These are phyloP conservation scores for Tilletia setariae DNA, from an alignment of 1,284 basidiomycete species.

Conservation along the genomic window DNA sequence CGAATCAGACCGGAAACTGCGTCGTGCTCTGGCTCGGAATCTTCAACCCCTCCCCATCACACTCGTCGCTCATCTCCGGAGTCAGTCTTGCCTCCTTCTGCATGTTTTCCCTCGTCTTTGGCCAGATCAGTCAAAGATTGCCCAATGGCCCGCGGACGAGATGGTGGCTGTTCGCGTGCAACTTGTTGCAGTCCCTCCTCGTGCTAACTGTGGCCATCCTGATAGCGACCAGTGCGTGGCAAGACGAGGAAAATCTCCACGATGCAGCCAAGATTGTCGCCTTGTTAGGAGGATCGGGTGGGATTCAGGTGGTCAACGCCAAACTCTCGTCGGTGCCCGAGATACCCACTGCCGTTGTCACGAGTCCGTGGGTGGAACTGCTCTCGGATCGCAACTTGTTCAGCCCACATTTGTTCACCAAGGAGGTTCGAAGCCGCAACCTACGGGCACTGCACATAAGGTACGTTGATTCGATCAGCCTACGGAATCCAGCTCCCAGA, in stretches of 20 bases:
- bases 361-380: slow-evolving; percentile 3
- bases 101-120: slow-evolving; percentile 5
- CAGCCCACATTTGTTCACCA: slow-evolving; percentile 4
- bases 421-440: neutral
- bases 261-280: slow-evolving; percentile 2
- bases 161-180: slow-evolving; percentile 7
- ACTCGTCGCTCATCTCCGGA: neutral
- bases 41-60: neutral
- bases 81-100: slow-evolving; percentile 11
- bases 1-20: slow-evolving; percentile 4
- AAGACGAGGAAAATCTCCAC: neutral
- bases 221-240: neutral
- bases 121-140: neutral
- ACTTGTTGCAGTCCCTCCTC: neutral
- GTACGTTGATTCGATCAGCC: neutral
- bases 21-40: neutral
- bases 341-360: slow-evolving; percentile 7
- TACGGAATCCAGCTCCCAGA: neutral
- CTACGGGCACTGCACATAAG: slow-evolving; percentile 4
- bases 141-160: slow-evolving; percentile 4
- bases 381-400: neutral
- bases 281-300: neutral
- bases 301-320: slow-evolving; percentile 9
- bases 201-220: slow-evolving; percentile 7
- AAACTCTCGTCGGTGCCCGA: neutral